Percentiles rank a stretch among this genome's conserved stretches.
phyloP scores from a whole-genome alignment of 352 stramenopile genomes.

The Aphanomyces astaci region DNA sequence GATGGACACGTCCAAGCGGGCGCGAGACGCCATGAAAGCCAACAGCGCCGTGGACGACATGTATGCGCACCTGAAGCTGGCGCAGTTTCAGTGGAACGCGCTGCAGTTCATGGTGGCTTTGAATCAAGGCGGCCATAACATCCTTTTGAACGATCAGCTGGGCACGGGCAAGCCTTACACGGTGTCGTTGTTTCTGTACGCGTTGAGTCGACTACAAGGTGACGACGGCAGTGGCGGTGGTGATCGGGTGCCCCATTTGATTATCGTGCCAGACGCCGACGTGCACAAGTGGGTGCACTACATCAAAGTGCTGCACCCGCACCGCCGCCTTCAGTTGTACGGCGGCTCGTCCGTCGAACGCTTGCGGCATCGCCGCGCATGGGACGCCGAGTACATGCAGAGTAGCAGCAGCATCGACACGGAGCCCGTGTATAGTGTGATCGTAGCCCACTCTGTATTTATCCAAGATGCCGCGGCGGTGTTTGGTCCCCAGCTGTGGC shows the following conservation, averaged over 20 bases:
- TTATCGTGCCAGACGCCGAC: slow-evolving; percentile 66
- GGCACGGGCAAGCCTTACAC: slow-evolving; percentile 80
- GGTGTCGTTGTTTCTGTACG: slow-evolving; percentile 61
- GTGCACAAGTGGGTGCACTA: slow-evolving; percentile 76
- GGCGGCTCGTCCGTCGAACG: slow-evolving; percentile 32
- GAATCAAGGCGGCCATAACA: slow-evolving; percentile 49
- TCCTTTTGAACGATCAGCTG: slow-evolving; percentile 79
- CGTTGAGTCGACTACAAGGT: slow-evolving; percentile 36
- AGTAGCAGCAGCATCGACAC: neutral
- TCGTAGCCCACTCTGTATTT: slow-evolving; percentile 54
- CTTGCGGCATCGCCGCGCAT: slow-evolving; percentile 42
- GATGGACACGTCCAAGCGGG: neutral
- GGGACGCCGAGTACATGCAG: slow-evolving; percentile 33
- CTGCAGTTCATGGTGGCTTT: slow-evolving; percentile 78
- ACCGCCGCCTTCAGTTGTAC: slow-evolving; percentile 59
- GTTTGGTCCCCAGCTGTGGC: slow-evolving; percentile 41
- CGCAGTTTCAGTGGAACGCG: slow-evolving; percentile 65
- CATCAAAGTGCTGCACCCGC: slow-evolving; percentile 46
- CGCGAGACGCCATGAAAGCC: slow-evolving; percentile 18
- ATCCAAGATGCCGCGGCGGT: slow-evolving; percentile 45
- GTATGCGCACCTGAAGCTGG: slow-evolving; percentile 29
- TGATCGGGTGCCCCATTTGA: slow-evolving; percentile 68
- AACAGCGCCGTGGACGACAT: neutral
- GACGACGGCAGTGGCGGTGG: too few relatives aligned
- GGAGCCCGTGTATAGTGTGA: slow-evolving; percentile 42